phyloP scores from a whole-genome alignment of 2,329 filamentous ascomycete species.

The Diaporthe ilicicola region DNA sequence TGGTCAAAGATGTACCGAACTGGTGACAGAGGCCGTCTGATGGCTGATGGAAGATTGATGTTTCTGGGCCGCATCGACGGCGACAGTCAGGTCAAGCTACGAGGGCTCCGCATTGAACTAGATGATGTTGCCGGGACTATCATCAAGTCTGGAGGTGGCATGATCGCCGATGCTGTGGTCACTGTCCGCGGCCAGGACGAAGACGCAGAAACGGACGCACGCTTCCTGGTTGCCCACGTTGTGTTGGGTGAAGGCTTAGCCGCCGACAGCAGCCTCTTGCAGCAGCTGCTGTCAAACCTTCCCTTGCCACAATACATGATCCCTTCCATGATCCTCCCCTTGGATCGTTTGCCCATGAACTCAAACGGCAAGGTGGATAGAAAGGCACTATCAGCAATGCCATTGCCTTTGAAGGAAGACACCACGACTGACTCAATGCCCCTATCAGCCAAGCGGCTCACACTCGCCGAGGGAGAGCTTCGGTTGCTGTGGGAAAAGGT shows the following conservation, averaged over 20 bases:
- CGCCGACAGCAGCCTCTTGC: constrained; percentile 24
- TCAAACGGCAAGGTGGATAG: constrained; percentile 45
- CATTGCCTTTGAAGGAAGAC: constrained; percentile 33
- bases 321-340: constrained; percentile 39
- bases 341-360: constrained; percentile 43
- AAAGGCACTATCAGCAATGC: constrained; percentile 36
- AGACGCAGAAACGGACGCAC: not conserved
- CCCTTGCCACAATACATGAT: constrained; percentile 46
- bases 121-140: constrained; percentile 38
- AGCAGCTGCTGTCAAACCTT: constrained; percentile 32
- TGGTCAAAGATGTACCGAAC: constrained; percentile 48
- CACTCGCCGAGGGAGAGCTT: not conserved
- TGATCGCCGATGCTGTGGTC: not conserved
- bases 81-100: constrained; percentile 55
- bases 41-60: constrained; percentile 44
- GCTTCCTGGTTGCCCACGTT: constrained; percentile 10
- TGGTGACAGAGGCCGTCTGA: constrained; percentile 49
- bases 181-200: not conserved
- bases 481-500: constrained; percentile 34
- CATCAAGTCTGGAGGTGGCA: not conserved
- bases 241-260: not conserved
- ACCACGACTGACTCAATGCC: not conserved
- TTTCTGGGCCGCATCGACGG: constrained; percentile 49
- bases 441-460: constrained; percentile 10
- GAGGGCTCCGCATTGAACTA: constrained; percentile 42